These are phyloP conservation scores for Pichia scutulata DNA, from an alignment of 805 yeast species.

Conservation along the genomic window DNA sequence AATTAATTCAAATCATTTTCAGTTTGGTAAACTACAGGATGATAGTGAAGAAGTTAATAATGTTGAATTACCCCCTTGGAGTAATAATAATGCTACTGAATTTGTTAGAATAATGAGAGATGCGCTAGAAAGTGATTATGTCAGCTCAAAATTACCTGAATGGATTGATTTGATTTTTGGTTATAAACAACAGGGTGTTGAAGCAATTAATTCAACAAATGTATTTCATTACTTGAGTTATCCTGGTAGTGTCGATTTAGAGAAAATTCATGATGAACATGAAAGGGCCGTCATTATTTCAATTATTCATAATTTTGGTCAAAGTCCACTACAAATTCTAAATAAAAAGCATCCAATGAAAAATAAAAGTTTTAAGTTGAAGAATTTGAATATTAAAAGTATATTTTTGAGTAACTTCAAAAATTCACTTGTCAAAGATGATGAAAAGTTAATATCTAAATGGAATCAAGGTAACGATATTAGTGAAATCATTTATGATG, in stretches of 20 bases:
- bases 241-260: slow-evolving; percentile 75
- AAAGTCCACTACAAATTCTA: slow-evolving; percentile 74
- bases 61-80: slow-evolving; percentile 79
- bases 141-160: slow-evolving; percentile 62
- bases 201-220: slow-evolving; percentile 59
- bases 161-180: slow-evolving; percentile 91
- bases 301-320: slow-evolving; percentile 87
- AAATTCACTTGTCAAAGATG: background rate
- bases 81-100: slow-evolving; percentile 63
- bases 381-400: background rate
- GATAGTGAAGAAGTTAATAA: slow-evolving; percentile 44
- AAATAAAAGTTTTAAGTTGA: slow-evolving; percentile 26
- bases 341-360: slow-evolving; percentile 55
- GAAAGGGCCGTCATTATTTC: slow-evolving; percentile 75
- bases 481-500: slow-evolving; percentile 22
- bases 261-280: slow-evolving; percentile 60
- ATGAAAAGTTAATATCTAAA: background rate
- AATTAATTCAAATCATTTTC: slow-evolving; percentile 53
- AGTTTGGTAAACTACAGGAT: slow-evolving; percentile 64
- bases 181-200: slow-evolving; percentile 62
- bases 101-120: slow-evolving; percentile 72
- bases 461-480: background rate
- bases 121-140: slow-evolving; percentile 78
- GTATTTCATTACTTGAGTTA: slow-evolving; percentile 82
- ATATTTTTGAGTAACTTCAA: slow-evolving; percentile 12